Percentiles rank a stretch among this genome's conserved stretches.
Conservation (phyloP, 306 rosid species). For the Oxytropis ochrocephala region DNA sequence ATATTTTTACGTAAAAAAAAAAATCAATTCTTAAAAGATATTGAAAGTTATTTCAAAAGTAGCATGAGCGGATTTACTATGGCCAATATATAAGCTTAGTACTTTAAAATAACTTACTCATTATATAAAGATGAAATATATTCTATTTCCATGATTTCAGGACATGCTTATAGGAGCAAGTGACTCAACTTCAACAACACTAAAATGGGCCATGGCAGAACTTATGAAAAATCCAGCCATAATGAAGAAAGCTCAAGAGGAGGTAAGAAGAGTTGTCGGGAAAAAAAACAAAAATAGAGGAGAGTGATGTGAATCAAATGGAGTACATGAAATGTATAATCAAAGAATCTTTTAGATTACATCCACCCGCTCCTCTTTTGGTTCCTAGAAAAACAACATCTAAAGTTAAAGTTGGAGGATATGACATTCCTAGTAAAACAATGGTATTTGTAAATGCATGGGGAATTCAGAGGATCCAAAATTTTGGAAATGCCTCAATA, state of each 20-base stretch:
- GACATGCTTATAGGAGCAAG: slow-evolving; percentile 41
- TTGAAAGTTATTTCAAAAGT: no score
- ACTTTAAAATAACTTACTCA: no score
- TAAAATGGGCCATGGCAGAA: slow-evolving; percentile 42
- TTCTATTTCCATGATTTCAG: slow-evolving; percentile 6
- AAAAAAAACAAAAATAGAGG: slow-evolving; percentile 22
- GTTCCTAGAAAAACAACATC: slow-evolving; percentile 29
- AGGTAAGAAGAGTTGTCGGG: slow-evolving; percentile 45
- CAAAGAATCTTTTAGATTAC: slow-evolving; percentile 43
- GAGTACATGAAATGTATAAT: slow-evolving; percentile 34
- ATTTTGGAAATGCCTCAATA: slow-evolving; percentile 12
- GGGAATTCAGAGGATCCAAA: slow-evolving; percentile 36
- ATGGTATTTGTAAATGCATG: slow-evolving; percentile 31
- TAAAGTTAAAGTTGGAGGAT: slow-evolving; percentile 23
- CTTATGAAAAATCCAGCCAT: not conserved
- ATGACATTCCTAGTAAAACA: slow-evolving; percentile 32
- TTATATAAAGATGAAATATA: no score
- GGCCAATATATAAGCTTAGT: no score
- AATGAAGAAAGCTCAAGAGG: slow-evolving; percentile 45
- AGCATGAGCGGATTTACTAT: no score
- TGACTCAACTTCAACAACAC: slow-evolving; percentile 32
- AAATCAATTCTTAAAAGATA: no score
- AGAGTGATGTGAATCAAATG: slow-evolving; percentile 35
- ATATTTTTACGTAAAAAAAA: no score
- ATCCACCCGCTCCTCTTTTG: slow-evolving; percentile 37